Percentiles rank a stretch among this genome's conserved stretches.
These are phyloP conservation scores for Hygrocybe coccinea DNA, from an alignment of 768 basidiomycete genomes.

Conservation along the genomic window DNA sequence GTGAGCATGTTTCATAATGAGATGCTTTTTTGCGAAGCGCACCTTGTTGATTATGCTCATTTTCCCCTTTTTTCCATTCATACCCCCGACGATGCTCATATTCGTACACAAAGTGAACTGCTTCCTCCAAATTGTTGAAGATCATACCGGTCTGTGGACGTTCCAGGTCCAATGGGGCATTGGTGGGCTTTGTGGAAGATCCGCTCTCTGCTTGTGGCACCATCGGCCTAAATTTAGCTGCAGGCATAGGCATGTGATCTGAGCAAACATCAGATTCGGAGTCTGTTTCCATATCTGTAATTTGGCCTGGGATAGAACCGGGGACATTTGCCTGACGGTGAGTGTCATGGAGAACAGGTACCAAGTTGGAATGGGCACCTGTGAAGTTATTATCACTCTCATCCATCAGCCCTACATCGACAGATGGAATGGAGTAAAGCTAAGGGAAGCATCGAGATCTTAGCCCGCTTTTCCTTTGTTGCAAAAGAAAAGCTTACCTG, in stretches of 20 bases:
- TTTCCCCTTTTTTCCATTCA: constrained; percentile 17
- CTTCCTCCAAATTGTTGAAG: constrained; percentile 9
- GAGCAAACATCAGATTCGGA: neutral
- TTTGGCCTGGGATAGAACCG: no score
- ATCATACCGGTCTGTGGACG: neutral
- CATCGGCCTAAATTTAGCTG: neutral
- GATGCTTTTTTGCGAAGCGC: neutral
- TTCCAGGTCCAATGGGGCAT: constrained; percentile 1
- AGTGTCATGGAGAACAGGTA: neutral
- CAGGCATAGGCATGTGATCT: constrained; percentile 3
- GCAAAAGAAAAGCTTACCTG: neutral
- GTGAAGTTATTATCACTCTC: no score
- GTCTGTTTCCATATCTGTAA: neutral
- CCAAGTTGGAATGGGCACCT: no score
- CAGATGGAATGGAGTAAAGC: neutral
- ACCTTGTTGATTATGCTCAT: neutral
- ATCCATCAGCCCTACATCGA: no score
- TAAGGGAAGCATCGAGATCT: neutral
- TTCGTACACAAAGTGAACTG: constrained; percentile 6
- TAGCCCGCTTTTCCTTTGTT: neutral
- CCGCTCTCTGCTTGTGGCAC: constrained; percentile 11
- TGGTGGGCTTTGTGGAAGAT: constrained; percentile 6
- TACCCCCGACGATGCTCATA: constrained; percentile 15
- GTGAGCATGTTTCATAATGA: neutral
- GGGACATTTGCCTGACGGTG: no score